phyloP scores from a whole-genome alignment of 169 alveolate genomes.

The Cryptosporidium andersoni region DNA sequence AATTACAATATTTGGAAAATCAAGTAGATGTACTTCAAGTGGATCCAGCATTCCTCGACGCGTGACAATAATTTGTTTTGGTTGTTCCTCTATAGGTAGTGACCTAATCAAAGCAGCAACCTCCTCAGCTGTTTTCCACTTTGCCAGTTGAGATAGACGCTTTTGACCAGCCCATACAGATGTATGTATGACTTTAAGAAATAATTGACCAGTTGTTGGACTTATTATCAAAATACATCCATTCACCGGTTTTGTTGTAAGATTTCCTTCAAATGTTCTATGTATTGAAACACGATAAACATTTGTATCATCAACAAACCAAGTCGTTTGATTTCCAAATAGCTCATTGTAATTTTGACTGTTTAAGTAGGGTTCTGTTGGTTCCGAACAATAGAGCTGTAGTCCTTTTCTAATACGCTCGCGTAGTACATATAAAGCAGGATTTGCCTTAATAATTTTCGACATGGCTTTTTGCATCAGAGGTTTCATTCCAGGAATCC shows the following conservation, averaged over 20 bases:
- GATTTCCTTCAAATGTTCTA: conserved; percentile 99
- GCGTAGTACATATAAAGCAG: conserved; percentile 98
- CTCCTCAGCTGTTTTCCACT: conserved; percentile 99
- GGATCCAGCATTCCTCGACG: conserved; percentile 99
- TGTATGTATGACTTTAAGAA: conserved; percentile 99
- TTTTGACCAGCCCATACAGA: conserved; percentile 99
- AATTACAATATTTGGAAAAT: conserved; percentile 99
- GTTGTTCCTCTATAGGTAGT: conserved; percentile 99
- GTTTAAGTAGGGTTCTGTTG: conserved; percentile 99
- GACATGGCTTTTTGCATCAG: conserved; percentile 96
- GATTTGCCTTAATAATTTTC: conserved; percentile 99
- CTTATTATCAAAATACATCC: conserved; percentile 99
- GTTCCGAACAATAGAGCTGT: conserved; percentile 99
- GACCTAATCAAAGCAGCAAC: conserved; percentile 99
- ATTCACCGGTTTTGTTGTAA: conserved; percentile 99
- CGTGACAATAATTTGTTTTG: conserved; percentile 99
- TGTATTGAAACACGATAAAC: conserved; percentile 99
- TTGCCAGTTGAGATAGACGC: conserved; percentile 98
- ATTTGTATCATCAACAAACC: conserved; percentile 99
- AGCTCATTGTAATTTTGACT: conserved; percentile 98
- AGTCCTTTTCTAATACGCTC: conserved; percentile 99
- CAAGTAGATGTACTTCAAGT: conserved; percentile 98
- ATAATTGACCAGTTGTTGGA: conserved; percentile 99
- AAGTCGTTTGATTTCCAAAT: conserved; percentile 96
- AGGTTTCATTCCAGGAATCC: conserved; percentile 97